A percentile compares a stretch with the other conserved stretches of the same genome.
Conservation (phyloP, 2,329 filamentous ascomycete species). For the Calonectria hawksworthii region DNA sequence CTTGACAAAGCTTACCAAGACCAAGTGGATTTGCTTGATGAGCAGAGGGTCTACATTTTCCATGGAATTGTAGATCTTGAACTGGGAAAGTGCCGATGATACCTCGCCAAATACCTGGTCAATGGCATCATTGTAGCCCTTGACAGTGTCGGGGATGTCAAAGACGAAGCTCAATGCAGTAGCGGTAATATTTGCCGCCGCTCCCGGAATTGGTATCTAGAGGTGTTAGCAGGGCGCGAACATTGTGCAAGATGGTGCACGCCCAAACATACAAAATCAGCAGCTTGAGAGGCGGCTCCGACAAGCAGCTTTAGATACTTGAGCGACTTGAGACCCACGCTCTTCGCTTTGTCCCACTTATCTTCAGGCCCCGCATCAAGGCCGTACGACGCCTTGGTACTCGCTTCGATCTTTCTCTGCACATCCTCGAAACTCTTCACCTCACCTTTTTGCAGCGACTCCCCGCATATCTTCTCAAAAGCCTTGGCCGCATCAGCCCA, state of each 20-base stretch:
- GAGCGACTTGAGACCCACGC: background rate
- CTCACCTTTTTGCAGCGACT: background rate
- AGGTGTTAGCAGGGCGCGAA: background rate
- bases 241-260: background rate
- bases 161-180: background rate
- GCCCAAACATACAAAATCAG: background rate
- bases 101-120: background rate
- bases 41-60: background rate
- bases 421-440: background rate
- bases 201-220: background rate
- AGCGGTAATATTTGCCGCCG: background rate
- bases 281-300: background rate
- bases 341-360: background rate
- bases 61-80: constrained; percentile 8
- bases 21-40: background rate
- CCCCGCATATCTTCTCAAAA: background rate
- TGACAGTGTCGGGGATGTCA: background rate
- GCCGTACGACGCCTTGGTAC: background rate
- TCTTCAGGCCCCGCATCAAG: background rate
- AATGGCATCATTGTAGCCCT: background rate
- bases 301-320: constrained; percentile 5
- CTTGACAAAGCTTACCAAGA: background rate
- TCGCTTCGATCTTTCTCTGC: background rate
- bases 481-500: constrained; percentile 5
- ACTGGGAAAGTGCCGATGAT: background rate